Evolutionary conservation across 352 stramenopile species (phyloP).

Genomic region (Pythium brassicae): DNA sequence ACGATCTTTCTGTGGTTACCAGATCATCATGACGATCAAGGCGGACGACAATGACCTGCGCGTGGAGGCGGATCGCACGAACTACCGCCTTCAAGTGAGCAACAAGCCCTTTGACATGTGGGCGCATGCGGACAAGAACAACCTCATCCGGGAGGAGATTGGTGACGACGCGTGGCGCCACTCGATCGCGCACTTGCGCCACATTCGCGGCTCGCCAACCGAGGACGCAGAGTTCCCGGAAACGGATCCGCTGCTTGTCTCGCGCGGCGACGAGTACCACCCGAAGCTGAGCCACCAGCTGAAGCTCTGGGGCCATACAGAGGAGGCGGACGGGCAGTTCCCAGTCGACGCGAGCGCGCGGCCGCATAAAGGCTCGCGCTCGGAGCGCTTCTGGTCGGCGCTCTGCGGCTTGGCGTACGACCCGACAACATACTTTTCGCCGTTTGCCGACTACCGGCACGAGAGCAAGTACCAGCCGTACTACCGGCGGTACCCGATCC

Average conservation of each 20-base stretch:
- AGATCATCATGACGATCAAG: constrained; percentile 82
- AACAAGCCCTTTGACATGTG: constrained; percentile 64
- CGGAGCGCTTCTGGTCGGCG: constrained; percentile 44
- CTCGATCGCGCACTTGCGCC: constrained; percentile 54
- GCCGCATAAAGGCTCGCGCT: constrained; percentile 10
- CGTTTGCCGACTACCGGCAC: constrained; percentile 72
- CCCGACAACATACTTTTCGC: constrained; percentile 74
- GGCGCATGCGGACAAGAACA: constrained; percentile 54
- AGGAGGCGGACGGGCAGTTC: constrained; percentile 66
- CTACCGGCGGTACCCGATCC: constrained; percentile 75
- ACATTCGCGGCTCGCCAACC: constrained; percentile 32
- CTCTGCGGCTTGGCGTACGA: constrained; percentile 70
- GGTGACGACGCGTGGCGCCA: constrained; percentile 41
- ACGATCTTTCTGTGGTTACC: not conserved
- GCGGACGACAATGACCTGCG: constrained; percentile 71
- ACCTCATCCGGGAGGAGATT: constrained; percentile 43
- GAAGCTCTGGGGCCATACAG: constrained; percentile 65
- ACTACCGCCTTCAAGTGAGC: constrained; percentile 71
- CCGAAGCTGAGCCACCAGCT: constrained; percentile 48
- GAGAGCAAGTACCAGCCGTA: constrained; percentile 73
- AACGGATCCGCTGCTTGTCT: constrained; percentile 72
- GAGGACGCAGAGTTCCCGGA: constrained; percentile 43
- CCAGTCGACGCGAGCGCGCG: constrained; percentile 42
- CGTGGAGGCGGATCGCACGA: constrained; percentile 61
- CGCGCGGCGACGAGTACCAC: constrained; percentile 58